Base-by-base conservation (phyloP, 768 basidiomycete species). In the Hypholoma fasciculare region DNA sequence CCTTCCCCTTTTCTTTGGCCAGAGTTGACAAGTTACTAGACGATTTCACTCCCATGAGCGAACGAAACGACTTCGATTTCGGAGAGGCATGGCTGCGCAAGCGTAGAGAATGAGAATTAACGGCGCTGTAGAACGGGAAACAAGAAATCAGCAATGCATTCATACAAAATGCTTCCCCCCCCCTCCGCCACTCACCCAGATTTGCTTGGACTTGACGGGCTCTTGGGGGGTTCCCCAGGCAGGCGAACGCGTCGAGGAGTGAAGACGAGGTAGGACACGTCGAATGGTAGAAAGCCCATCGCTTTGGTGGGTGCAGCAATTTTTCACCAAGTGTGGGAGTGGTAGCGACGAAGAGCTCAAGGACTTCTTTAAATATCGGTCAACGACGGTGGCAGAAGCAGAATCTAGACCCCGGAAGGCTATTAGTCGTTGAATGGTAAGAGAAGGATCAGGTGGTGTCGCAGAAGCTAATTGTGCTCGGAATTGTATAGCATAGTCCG, bases 161-260 rank as follows among this genome's bases (percentile, higher is more conserved):
- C 17, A 23, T 16, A 11, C 19, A 27, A 7, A 1, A 44, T 12
- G 17, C 11, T 23, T 46, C 12, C 30, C 39, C 27, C 39, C 27
- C 46, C 46, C 46, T n/a, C 13, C 16, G 9, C n/a, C 19, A 62
- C 53, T 49, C 56, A 59, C 61, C 46, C 49, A 27, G 64, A 39
- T 56, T 65, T 64, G 13, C 47, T 64, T 49, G 70, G 65, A 40
- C 61, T 60, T 37, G 66, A 19, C 27, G 62, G 49, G 20, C 54
- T 53, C 40, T 60, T 52, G 17, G 61, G 55, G 7, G 56, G 48
- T 64, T 80, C 78, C 30, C 78, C 77, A 12, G 83, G 83, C 52
- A 85, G 72, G 61, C 78, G 81, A 54, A 85, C 77, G 55, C 75
- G 76, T 60, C 73, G 74, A 43, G 83, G 83, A 20, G 82, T 80